Percentiles rank a stretch among this genome's conserved stretches.
These are phyloP conservation scores for Xerocomellus amylosporus DNA, from an alignment of 768 basidiomycete genomes.

Conservation along the genomic window DNA sequence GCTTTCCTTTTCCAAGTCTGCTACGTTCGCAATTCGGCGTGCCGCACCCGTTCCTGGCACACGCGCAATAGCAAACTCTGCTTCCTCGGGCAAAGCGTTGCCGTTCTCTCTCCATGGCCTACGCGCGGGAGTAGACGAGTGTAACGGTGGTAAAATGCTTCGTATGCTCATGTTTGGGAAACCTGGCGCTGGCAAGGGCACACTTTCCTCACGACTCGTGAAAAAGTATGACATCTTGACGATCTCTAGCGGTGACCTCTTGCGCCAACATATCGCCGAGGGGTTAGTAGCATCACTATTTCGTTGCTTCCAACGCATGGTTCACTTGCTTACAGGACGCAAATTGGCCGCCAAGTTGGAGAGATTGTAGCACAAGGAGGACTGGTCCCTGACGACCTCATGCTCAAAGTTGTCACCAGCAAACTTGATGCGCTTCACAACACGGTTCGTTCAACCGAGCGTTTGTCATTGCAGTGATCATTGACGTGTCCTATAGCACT, in stretches of 20 bases:
- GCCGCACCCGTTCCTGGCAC: constrained; percentile 9
- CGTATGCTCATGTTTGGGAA: constrained; percentile 60
- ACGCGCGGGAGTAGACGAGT: constrained; percentile 29
- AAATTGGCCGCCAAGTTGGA: constrained; percentile 72
- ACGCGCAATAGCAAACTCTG: constrained; percentile 32
- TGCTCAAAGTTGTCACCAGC: constrained; percentile 72
- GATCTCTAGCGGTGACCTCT: constrained; percentile 80
- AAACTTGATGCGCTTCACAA: constrained; percentile 65
- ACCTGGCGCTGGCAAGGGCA: constrained; percentile 81
- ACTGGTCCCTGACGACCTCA: constrained; percentile 74
- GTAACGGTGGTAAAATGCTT: constrained; percentile 28
- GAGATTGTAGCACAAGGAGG: constrained; percentile 76
- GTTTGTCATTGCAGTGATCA: background rate
- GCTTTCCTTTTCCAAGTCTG: constrained; percentile 14
- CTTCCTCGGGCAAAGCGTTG: constrained; percentile 39
- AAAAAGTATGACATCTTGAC: constrained; percentile 77
- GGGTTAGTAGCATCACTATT: constrained; percentile 19
- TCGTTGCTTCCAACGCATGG: background rate
- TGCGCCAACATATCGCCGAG: constrained; percentile 80
- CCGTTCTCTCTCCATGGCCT: constrained; percentile 51
- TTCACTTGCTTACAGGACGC: constrained; percentile 45
- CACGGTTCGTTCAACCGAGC: constrained; percentile 44
- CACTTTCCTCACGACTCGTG: constrained; percentile 69
- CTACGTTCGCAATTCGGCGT: constrained; percentile 9
- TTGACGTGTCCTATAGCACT: constrained; percentile 50